Conservation (phyloP, 306 rosid species). For the Fragaria ananassa region DNA sequence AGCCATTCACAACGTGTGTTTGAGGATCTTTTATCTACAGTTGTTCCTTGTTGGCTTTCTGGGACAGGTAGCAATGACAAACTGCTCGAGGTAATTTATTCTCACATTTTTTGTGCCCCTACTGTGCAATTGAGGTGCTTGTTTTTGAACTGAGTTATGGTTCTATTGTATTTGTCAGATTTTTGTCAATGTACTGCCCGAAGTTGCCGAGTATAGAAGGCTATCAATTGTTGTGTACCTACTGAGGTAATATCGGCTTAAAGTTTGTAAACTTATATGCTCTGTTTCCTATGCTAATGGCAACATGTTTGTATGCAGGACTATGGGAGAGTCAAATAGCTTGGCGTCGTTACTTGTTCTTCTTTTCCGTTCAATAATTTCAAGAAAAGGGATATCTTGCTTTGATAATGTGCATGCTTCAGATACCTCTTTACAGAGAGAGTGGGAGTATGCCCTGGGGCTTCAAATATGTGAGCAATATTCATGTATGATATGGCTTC, state of each 20-base stretch:
- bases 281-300: conserved; percentile 16
- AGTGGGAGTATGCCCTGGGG: conserved; percentile 82
- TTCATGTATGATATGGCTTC: conserved; percentile 78
- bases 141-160: conserved; percentile 23
- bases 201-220: conserved; percentile 75
- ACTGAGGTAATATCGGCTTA: conserved; percentile 46
- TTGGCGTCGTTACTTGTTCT: conserved; percentile 68
- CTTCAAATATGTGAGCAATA: conserved; percentile 71
- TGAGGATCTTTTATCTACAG: conserved; percentile 74
- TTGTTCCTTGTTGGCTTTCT: conserved; percentile 91
- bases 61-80: conserved; percentile 57
- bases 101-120: conserved; percentile 12
- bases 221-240: conserved; percentile 57
- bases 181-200: conserved; percentile 65
- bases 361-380: conserved; percentile 68
- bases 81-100: conserved; percentile 61
- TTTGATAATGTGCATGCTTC: conserved; percentile 25
- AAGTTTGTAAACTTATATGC: neutral
- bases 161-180: conserved; percentile 42
- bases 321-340: conserved; percentile 72
- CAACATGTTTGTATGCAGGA: conserved; percentile 48
- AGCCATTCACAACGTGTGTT: conserved; percentile 68
- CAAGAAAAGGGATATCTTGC: conserved; percentile 46
- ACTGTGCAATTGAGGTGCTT: conserved; percentile 11
- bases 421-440: conserved; percentile 44